Conservation (phyloP, 768 basidiomycete genomes). For the Crassisporium funariophilum region DNA sequence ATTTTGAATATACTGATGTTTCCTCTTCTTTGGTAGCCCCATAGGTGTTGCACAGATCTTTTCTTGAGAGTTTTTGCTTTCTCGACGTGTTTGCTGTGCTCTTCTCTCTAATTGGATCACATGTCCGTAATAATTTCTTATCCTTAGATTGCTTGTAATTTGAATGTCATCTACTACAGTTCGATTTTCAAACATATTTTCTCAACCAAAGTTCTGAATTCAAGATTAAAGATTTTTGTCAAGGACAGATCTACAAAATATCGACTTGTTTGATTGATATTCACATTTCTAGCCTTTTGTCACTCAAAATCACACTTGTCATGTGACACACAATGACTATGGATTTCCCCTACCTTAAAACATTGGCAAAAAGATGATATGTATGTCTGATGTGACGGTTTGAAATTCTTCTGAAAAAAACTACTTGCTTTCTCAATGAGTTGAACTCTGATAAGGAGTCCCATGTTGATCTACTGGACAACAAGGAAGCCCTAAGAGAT, state of each 20-base stretch:
- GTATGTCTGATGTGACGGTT: too few relatives aligned
- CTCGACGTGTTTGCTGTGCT: too few relatives aligned
- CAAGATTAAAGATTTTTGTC: background rate
- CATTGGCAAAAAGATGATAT: too few relatives aligned
- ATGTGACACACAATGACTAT: background rate
- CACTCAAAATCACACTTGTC: background rate
- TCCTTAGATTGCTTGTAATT: background rate
- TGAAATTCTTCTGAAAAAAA: too few relatives aligned
- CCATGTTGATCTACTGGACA: too few relatives aligned
- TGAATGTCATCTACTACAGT: background rate
- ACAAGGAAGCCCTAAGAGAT: too few relatives aligned
- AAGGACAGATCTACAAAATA: background rate
- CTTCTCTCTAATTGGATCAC: background rate
- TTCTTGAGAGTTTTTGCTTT: too few relatives aligned
- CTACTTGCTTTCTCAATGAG: too few relatives aligned
- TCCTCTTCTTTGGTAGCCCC: too few relatives aligned
- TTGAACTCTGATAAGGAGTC: too few relatives aligned
- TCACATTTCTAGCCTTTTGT: background rate
- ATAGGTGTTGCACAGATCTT: too few relatives aligned
- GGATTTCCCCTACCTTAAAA: conserved; percentile 8
- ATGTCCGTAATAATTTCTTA: background rate
- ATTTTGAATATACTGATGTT: too few relatives aligned
- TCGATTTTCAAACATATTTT: background rate
- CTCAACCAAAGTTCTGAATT: background rate
- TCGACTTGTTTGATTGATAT: background rate